Conservation (phyloP, 768 basidiomycete species). For the Arthromyces matolae region DNA sequence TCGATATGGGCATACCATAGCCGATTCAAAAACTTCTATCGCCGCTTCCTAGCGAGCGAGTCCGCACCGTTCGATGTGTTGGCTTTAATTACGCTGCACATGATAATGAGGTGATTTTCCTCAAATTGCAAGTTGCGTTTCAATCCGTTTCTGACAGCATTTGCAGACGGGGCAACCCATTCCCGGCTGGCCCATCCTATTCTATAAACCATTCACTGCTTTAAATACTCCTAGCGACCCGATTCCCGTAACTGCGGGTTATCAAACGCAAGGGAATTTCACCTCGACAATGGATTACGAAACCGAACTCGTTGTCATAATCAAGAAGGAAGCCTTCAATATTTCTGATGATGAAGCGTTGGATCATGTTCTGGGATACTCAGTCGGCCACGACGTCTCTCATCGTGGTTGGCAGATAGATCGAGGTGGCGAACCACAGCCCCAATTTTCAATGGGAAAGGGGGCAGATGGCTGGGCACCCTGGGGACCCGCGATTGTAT, state of each 20-base stretch:
- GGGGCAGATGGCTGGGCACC: conserved; percentile 41
- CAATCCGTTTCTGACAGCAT: not conserved
- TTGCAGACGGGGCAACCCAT: conserved; percentile 18
- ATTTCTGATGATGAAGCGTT: conserved; percentile 39
- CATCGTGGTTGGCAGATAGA: conserved; percentile 44
- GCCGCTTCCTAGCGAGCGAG: conserved; percentile 24
- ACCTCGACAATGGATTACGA: conserved; percentile 40
- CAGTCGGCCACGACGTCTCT: conserved; percentile 39
- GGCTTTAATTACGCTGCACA: conserved; percentile 29
- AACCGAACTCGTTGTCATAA: conserved; percentile 38
- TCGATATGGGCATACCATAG: conserved; percentile 9
- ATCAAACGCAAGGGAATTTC: conserved; percentile 38
- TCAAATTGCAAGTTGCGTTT: not conserved
- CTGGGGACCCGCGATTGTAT: conserved; percentile 37
- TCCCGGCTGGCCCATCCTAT: conserved; percentile 22
- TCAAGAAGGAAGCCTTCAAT: conserved; percentile 40
- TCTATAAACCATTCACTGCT: conserved; percentile 27
- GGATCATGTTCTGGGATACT: conserved; percentile 38
- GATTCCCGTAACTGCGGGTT: conserved; percentile 29
- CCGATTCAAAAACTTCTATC: conserved; percentile 24
- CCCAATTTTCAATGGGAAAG: conserved; percentile 42
- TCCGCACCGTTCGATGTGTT: conserved; percentile 26
- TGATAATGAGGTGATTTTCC: conserved; percentile 16
- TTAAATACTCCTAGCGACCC: conserved; percentile 24
- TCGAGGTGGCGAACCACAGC: conserved; percentile 38